phyloP scores from a whole-genome alignment of 2,329 filamentous ascomycete species.

The Beauveria sp. region DNA sequence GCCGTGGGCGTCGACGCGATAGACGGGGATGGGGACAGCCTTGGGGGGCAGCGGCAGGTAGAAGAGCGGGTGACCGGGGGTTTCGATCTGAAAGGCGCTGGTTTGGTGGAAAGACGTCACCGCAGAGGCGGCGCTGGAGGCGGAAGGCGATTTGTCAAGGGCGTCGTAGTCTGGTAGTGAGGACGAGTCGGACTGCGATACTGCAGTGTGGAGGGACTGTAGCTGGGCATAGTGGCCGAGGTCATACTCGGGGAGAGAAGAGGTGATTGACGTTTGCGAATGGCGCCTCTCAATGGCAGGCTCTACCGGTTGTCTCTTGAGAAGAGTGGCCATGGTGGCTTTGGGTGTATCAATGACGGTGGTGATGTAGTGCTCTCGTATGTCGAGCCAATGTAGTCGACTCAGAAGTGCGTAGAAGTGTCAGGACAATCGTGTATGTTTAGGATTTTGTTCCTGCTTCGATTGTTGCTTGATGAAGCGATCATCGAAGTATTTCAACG shows the following conservation, averaged over 20 bases:
- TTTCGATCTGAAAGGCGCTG: slow-evolving; percentile 40
- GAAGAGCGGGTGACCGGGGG: slow-evolving; percentile 34
- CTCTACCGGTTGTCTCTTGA: not conserved
- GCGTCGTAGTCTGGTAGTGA: slow-evolving; percentile 17
- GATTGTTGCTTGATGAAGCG: not conserved
- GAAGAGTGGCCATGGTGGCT: slow-evolving; percentile 14
- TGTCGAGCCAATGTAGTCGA: not conserved
- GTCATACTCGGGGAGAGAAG: slow-evolving; percentile 23
- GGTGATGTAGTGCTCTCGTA: not conserved
- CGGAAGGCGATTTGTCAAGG: not conserved
- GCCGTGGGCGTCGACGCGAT: slow-evolving; percentile 26
- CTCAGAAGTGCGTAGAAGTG: not conserved
- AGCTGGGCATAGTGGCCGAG: slow-evolving; percentile 19
- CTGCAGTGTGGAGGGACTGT: slow-evolving; percentile 15
- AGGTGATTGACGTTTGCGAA: slow-evolving; percentile 1
- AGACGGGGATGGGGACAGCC: slow-evolving; percentile 35
- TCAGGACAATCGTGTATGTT: not conserved
- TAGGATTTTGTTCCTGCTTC: no score
- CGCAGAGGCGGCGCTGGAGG: not conserved
- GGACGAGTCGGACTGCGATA: slow-evolving; percentile 18
- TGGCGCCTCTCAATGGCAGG: not conserved
- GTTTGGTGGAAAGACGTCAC: slow-evolving; percentile 32
- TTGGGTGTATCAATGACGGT: not conserved
- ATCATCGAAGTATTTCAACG: not conserved
- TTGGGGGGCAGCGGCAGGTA: slow-evolving; percentile 32